A percentile compares a stretch with the other conserved stretches of the same genome.
Conservation (phyloP, 345 rosid genomes). For the Corchorus capsularis region DNA sequence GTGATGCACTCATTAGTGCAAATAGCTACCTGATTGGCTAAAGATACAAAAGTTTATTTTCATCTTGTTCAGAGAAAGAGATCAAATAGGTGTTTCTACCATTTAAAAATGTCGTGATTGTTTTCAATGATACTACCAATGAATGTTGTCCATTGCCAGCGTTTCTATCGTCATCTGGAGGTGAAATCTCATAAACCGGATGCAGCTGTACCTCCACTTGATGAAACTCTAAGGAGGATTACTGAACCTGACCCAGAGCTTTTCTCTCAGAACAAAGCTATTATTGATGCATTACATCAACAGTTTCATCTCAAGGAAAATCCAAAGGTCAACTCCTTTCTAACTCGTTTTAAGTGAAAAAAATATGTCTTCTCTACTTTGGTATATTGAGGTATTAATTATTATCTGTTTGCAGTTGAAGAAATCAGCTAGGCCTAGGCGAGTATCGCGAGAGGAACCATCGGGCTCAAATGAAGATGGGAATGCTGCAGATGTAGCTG, state of each 20-base stretch:
- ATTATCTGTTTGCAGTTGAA: constrained; percentile 55
- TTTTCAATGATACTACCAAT: constrained; percentile 28
- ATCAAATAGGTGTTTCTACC: neutral
- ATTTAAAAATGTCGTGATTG: neutral
- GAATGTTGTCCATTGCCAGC: constrained; percentile 45
- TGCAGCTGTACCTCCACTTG: constrained; percentile 79
- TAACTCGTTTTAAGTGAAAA: constrained; percentile 61
- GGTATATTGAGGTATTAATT: neutral
- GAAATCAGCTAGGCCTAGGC: constrained; percentile 54
- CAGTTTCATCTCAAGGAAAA: constrained; percentile 76
- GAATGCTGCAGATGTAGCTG: constrained; percentile 23
- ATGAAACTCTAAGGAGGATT: constrained; percentile 67
- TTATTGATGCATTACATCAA: constrained; percentile 46
- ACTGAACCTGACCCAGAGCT: constrained; percentile 70
- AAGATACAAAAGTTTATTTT: neutral
- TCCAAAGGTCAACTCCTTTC: constrained; percentile 53
- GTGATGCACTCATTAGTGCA: neutral
- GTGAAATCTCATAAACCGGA: constrained; percentile 70
- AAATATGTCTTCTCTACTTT: constrained; percentile 15
- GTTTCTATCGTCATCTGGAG: constrained; percentile 73
- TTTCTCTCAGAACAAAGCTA: constrained; percentile 47
- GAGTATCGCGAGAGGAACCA: constrained; percentile 49
- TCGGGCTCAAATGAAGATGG: constrained; percentile 61
- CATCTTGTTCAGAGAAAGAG: neutral
- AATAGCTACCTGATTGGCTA: neutral